Percentiles rank a stretch among this genome's conserved stretches.
Conservation (phyloP, 371 early-diverging fungal genomes). For the Mucor velutinosus region DNA sequence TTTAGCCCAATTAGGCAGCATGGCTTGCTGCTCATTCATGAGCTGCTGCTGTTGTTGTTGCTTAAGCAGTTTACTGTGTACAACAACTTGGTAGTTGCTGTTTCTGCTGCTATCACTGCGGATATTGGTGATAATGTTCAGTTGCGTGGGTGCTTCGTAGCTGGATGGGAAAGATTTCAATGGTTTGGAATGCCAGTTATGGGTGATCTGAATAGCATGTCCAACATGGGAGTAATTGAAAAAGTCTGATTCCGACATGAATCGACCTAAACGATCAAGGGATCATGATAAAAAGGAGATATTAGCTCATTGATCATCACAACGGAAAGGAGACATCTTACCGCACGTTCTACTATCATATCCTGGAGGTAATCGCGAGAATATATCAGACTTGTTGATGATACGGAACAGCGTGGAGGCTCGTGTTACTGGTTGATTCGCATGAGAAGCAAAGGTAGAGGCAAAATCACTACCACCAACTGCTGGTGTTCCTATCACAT, state of each 20-base stretch:
- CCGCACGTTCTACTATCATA: conserved; percentile 29
- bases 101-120: neutral
- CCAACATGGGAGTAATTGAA: conserved; percentile 47
- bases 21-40: neutral
- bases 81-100: neutral
- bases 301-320: neutral
- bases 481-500: conserved; percentile 46
- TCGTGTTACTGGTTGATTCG: conserved; percentile 24
- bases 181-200: conserved; percentile 29
- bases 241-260: conserved; percentile 26
- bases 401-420: conserved; percentile 37
- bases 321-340: neutral
- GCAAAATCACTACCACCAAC: conserved; percentile 50
- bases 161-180: conserved; percentile 27
- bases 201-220: conserved; percentile 30
- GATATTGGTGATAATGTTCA: conserved; percentile 14
- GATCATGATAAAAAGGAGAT: neutral
- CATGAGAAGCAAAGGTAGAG: conserved; percentile 31
- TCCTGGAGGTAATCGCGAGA: conserved; percentile 35
- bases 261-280: conserved; percentile 6
- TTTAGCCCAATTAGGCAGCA: conserved; percentile 16
- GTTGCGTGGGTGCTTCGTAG: conserved; percentile 27
- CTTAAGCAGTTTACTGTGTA: neutral
- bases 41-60: neutral
- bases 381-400: conserved; percentile 34